Evolutionary conservation across 2,329 filamentous ascomycete species (phyloP).

Genomic region (Plenodomus lindquistii): DNA sequence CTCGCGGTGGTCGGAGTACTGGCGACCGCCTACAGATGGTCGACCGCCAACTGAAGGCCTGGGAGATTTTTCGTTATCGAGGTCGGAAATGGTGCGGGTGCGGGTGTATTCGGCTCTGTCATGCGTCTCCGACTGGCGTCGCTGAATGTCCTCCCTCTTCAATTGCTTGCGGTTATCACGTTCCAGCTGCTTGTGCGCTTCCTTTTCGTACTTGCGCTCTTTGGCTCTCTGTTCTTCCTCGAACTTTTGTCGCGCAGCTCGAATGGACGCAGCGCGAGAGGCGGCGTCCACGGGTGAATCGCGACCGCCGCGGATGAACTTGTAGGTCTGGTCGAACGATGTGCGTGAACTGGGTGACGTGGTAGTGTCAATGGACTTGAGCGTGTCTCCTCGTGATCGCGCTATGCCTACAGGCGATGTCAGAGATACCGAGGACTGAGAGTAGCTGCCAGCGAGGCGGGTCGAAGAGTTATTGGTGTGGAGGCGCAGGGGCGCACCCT

Average conservation of each 20-base stretch:
- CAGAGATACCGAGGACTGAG: constrained; percentile 58
- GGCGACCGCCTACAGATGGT: constrained; percentile 39
- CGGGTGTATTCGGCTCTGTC: constrained; percentile 28
- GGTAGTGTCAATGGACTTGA: constrained; percentile 53
- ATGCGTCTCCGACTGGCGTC: constrained; percentile 46
- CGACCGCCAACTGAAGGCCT: constrained; percentile 36
- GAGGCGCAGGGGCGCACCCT: constrained; percentile 43
- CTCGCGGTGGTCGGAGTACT: constrained; percentile 45
- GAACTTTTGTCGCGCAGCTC: constrained; percentile 60
- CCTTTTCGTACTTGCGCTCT: constrained; percentile 57
- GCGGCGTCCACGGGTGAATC: constrained; percentile 55
- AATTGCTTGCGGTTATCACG: constrained; percentile 49
- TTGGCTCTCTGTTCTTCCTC: constrained; percentile 63
- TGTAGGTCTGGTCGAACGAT: constrained; percentile 61
- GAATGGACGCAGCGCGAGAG: constrained; percentile 59
- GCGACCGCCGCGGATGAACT: constrained; percentile 53
- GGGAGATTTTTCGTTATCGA: constrained; percentile 34
- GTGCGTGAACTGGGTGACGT: constrained; percentile 58
- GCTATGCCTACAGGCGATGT: constrained; percentile 46
- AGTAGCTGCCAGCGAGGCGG: constrained; percentile 52
- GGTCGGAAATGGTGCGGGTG: constrained; percentile 36
- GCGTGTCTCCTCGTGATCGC: constrained; percentile 55
- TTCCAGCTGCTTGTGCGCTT: constrained; percentile 53
- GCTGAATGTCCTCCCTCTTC: constrained; percentile 49
- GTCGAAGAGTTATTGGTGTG: constrained; percentile 48